Conservation (phyloP, 345 rosid species). For the Eucalyptus curtisii region DNA sequence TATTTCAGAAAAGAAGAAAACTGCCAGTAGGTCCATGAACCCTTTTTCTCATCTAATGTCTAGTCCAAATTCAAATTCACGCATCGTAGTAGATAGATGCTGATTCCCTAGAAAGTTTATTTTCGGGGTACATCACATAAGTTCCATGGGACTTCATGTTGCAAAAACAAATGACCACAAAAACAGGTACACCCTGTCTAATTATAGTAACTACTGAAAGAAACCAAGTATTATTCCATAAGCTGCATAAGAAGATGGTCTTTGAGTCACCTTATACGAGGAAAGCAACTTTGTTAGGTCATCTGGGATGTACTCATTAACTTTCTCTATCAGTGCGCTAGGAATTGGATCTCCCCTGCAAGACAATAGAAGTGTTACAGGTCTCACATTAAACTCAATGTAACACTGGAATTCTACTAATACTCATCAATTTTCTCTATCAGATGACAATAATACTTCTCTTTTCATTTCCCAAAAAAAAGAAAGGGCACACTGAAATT, state of each 20-base stretch:
- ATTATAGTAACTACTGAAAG: background rate
- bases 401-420: background rate
- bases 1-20: background rate
- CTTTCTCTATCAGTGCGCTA: slow-evolving; percentile 38
- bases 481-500: background rate
- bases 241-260: background rate
- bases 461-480: background rate
- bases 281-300: slow-evolving; percentile 38
- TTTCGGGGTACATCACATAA: background rate
- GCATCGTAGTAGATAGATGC: background rate
- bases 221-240: background rate
- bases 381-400: background rate
- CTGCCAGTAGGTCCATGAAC: background rate
- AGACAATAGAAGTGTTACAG: slow-evolving; percentile 2
- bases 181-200: background rate
- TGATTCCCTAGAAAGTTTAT: background rate
- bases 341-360: slow-evolving; percentile 90
- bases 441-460: background rate
- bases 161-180: background rate
- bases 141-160: background rate
- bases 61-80: background rate
- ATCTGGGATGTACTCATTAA: slow-evolving; percentile 70
- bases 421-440: background rate
- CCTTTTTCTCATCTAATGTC: background rate
- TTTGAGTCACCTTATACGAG: slow-evolving; percentile 33